phyloP scores from a whole-genome alignment of 495 filamentous ascomycete genomes.

The Hypoxylon rickii region DNA sequence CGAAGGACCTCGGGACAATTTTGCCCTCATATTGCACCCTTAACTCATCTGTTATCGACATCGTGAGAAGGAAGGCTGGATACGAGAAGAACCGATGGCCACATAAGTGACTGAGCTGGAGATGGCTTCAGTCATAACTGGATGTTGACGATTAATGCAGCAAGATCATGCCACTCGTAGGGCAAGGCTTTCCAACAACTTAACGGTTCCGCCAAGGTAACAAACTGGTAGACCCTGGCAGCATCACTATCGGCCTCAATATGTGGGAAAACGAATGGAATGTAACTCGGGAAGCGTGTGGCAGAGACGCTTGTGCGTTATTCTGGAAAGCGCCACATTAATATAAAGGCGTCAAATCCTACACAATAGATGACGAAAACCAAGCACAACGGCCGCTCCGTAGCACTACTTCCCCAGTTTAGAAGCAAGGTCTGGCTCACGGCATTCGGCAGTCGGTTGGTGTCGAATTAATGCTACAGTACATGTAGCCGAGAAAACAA shows the following conservation, averaged over 20 bases:
- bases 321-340: conserved; percentile 3
- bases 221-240: background rate
- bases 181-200: background rate
- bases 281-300: conserved; percentile 1
- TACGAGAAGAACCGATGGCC: background rate
- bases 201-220: background rate
- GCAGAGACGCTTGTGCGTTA: background rate
- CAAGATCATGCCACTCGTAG: background rate
- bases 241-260: background rate
- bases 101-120: conserved; percentile 9
- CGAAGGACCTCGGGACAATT: conserved; percentile 58
- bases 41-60: conserved; percentile 25
- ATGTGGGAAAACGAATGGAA: background rate
- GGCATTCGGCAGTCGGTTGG: no score
- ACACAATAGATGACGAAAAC: conserved; percentile 2
- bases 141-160: no score
- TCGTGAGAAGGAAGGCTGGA: conserved; percentile 9
- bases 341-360: background rate
- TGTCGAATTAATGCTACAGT: background rate
- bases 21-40: conserved; percentile 40
- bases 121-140: conserved; percentile 9
- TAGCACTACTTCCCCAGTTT: background rate
- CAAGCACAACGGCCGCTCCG: background rate
- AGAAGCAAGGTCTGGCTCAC: conserved; percentile 6
- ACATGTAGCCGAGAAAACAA: background rate